These are phyloP conservation scores for Cutaneotrichosporon curvatum DNA, from an alignment of 1,284 basidiomycete genomes.

Conservation along the genomic window DNA sequence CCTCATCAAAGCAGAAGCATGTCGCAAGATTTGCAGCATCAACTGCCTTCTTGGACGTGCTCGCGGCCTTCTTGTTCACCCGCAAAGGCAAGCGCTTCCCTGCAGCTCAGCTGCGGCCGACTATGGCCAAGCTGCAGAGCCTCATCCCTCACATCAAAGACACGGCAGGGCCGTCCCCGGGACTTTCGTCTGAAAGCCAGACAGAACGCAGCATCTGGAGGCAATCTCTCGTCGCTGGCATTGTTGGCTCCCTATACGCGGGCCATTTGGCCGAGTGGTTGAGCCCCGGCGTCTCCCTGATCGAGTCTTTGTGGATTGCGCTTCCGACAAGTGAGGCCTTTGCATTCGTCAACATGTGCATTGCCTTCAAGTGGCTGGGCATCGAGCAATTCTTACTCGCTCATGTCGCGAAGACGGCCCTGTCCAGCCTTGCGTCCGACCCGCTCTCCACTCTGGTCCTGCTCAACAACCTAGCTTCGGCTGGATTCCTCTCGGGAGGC, in stretches of 20 bases:
- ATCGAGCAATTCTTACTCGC: conserved; percentile 46
- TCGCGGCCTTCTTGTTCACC: conserved; percentile 48
- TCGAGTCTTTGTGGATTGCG: conserved; percentile 38
- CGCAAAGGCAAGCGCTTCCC: conserved; percentile 49
- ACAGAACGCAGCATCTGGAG: conserved; percentile 18
- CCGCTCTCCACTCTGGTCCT: conserved; percentile 38
- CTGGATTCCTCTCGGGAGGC: conserved; percentile 39
- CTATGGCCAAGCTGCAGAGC: conserved; percentile 33
- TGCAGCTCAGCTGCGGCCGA: conserved; percentile 47
- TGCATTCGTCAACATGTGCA: conserved; percentile 38
- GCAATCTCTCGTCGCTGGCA: conserved; percentile 23
- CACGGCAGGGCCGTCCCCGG: not conserved
- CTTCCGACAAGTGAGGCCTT: conserved; percentile 29
- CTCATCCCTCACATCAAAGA: conserved; percentile 16
- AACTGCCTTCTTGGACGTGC: conserved; percentile 24
- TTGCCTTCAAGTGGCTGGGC: conserved; percentile 42
- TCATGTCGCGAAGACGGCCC: conserved; percentile 20
- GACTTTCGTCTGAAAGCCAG: conserved; percentile 2
- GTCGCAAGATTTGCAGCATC: conserved; percentile 4
- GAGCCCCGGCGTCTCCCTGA: conserved; percentile 41
- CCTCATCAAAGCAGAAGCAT: conserved; percentile 8
- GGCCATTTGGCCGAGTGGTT: conserved; percentile 46
- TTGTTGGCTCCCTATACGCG: conserved; percentile 35
- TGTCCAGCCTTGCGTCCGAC: conserved; percentile 25
- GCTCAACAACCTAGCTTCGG: conserved; percentile 38